Evolutionary conservation across 2,329 filamentous ascomycete genomes (phyloP).

Genomic region (Cytospora mali): DNA sequence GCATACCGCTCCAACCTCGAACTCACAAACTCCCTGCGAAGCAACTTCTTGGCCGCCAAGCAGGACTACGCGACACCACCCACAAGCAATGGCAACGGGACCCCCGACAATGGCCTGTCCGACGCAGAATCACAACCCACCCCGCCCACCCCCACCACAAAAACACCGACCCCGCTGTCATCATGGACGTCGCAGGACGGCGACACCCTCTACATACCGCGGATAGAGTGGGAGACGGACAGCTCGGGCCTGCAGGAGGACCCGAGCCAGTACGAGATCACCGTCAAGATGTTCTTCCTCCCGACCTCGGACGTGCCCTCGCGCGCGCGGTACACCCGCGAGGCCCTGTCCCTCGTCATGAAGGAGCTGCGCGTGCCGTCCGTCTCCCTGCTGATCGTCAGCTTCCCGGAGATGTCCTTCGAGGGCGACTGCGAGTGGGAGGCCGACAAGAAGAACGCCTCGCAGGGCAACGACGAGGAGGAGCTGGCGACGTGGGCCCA

Average conservation of each 20-base stretch:
- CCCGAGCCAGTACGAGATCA: slow-evolving; percentile 85
- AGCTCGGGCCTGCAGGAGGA: slow-evolving; percentile 75
- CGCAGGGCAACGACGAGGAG: slow-evolving; percentile 67
- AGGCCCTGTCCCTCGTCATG: slow-evolving; percentile 79
- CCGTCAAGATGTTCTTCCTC: slow-evolving; percentile 92
- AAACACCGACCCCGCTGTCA: slow-evolving; percentile 36
- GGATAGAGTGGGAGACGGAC: slow-evolving; percentile 67
- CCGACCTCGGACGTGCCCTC: slow-evolving; percentile 64
- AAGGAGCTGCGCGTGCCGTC: slow-evolving; percentile 75
- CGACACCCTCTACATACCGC: slow-evolving; percentile 72
- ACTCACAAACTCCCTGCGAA: slow-evolving; percentile 82
- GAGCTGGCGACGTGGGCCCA: slow-evolving; percentile 70
- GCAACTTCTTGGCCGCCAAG: slow-evolving; percentile 78
- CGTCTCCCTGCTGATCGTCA: slow-evolving; percentile 88
- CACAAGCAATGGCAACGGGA: slow-evolving; percentile 33
- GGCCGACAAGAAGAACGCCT: slow-evolving; percentile 63
- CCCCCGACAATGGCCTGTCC: slow-evolving; percentile 28
- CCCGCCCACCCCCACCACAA: slow-evolving; percentile 31
- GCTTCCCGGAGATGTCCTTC: slow-evolving; percentile 91
- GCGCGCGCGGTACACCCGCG: slow-evolving; percentile 70
- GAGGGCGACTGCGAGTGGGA: slow-evolving; percentile 89
- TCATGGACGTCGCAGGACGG: slow-evolving; percentile 71
- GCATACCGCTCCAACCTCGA: slow-evolving; percentile 89
- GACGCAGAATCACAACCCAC: slow-evolving; percentile 30
- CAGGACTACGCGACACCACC: slow-evolving; percentile 53